Conservation (phyloP, 2,329 filamentous ascomycete genomes). For the Pseudonectria foliicola region DNA sequence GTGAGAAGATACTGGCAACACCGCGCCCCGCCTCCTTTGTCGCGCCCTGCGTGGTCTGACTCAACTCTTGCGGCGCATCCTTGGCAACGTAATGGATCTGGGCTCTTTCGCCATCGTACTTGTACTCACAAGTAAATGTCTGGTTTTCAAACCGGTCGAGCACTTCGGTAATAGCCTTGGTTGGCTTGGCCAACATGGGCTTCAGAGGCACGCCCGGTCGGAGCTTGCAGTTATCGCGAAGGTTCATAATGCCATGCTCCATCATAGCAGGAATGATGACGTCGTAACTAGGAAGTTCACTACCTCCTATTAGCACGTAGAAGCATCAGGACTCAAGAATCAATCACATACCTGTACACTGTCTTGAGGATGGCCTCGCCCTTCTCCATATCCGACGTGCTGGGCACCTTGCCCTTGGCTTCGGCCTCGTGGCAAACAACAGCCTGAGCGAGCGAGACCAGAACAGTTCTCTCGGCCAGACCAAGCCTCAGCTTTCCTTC, state of each 20-base stretch:
- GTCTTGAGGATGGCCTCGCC: constrained; percentile 83
- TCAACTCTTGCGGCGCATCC: constrained; percentile 63
- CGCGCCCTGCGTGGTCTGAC: constrained; percentile 51
- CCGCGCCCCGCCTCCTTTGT: constrained; percentile 63
- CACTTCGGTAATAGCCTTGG: constrained; percentile 96
- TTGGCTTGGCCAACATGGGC: constrained; percentile 97
- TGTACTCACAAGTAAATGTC: constrained; percentile 96
- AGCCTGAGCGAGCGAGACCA: constrained; percentile 85
- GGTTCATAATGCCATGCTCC: constrained; percentile 73
- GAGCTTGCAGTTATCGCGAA: constrained; percentile 81
- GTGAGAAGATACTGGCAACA: constrained; percentile 87
- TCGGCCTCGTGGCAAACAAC: constrained; percentile 76
- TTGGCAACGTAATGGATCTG: constrained; percentile 96
- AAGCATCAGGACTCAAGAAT: background rate
- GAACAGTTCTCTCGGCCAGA: constrained; percentile 83
- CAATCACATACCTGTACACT: constrained; percentile 64
- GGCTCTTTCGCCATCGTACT: constrained; percentile 96
- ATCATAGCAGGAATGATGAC: constrained; percentile 88
- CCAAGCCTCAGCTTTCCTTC: constrained; percentile 92
- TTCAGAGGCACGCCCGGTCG: constrained; percentile 92
- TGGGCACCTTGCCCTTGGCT: constrained; percentile 62
- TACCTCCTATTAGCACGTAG: constrained; percentile 36
- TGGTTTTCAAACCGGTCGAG: constrained; percentile 93
- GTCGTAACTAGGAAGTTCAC: constrained; percentile 91
- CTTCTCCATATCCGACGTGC: constrained; percentile 68